Evolutionary conservation across 2,329 filamentous ascomycete genomes (phyloP), one percentile per base, ranked within the genome.

Genomic region (Microdochium paspali): DNA sequence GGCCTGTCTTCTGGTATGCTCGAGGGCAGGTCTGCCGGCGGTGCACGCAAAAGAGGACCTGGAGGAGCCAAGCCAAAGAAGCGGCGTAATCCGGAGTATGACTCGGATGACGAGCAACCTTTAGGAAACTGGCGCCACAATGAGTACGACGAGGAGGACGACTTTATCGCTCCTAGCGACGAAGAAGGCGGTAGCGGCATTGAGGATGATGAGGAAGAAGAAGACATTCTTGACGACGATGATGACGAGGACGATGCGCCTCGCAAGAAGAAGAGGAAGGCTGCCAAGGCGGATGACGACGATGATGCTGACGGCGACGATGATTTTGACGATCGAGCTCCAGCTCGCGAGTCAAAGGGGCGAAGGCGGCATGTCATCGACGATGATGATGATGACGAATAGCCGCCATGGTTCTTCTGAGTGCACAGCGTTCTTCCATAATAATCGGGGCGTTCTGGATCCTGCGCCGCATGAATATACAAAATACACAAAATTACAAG

Each of bases 71-170:
- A 76, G 52, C 65, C 69, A 43, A 79, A 77, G 66, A 71, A 73
- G 57, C 71, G 73, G 26, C 71, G 74, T 32, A 21, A 40, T 12
- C 70, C 74, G 50, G 85, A 87, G 55, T 86, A 88, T 51, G 85
- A 90, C 57, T 87, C 87, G 9, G 87, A 90, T 56, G 85, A 88
- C 54, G 85, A 87, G 50, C 71, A 82, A 30, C 79, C 80, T 15
- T 74, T 77, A 31, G 78, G 80, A 26, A 71, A 70, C 43, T 74
- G 75, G 26, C 77, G 79, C 46, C 76, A 84, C 50, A 84, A 90
- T 53, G 84, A 88, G 55, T 91, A 91, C 60, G 86, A 90, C 52
- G 76, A 84, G 60, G 85, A 85, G 28, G 87, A 91, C 58, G 87
- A 84, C 49, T 91, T 91, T 61, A 77, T 91, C 48, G 87, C 84